Base-by-base conservation (phyloP, 2,329 filamentous ascomycete species). In the Graphium sp. region DNA sequence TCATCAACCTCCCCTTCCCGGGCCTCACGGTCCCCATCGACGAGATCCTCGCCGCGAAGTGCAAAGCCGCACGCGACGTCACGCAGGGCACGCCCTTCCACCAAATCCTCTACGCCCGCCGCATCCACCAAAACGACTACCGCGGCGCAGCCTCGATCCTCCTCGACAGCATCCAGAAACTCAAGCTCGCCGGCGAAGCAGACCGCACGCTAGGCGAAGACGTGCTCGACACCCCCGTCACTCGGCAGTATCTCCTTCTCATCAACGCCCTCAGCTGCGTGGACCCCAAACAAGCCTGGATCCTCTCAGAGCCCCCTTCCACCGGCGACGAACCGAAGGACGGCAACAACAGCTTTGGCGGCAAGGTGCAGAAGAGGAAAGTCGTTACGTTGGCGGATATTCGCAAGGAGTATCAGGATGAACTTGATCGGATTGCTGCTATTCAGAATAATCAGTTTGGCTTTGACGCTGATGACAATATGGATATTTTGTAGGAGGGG, bases 261-360 rank as follows among this genome's bases (percentile, higher is more conserved):
- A 92, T 98, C 56, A 98, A 98, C 47, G 76, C 83, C 1, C 60
- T 98, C 35, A 82, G 79, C 38, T 93, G 83, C 37, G 83, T 94
- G 22, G 73, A 80, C 27, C 60, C 74, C 33, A 71, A 66, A 39
- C 72, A 81, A 36, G 79, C 93, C 43, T 98, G 91, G 68, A 70
- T 92, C 47, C 73, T 68, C 27, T 50, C 58, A n/a, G 56, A 66
- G 39, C 52, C 60, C 9, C n/a, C n/a, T n/a, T 16, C 14, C 4
- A n/a, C 31, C 28, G 49, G n/a, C 24, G 17, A 29, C 26, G 14
- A 30, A 26, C 20, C 24, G 9, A 14, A 30, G 16, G 32, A 34
- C 19, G 32, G 32, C 8, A 28, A 29, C n/a, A 31, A 28, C 6
- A 30, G 24, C 2, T 39, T 39, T 20, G 39, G 35, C 5, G 35